Evolutionary conservation across 2,329 filamentous ascomycete species (phyloP), one percentile per base, ranked within the genome.

Genomic region (Aspergillus costaricaensis): DNA sequence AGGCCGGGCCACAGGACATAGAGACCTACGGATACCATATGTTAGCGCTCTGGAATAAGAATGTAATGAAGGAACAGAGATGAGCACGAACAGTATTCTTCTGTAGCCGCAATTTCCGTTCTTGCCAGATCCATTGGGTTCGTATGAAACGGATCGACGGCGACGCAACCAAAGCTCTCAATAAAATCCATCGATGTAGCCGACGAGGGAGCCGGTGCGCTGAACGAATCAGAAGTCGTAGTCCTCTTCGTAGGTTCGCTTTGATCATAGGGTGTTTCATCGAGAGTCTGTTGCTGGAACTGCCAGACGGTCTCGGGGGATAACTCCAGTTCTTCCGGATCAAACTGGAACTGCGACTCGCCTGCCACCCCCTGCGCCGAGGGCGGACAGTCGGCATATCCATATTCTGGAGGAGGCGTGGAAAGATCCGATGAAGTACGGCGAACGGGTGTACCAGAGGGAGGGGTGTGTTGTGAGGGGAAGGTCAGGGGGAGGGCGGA

Each of bases 1-100:
- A 74, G 65, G 1, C 66, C 65, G 0, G 72, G 72, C 72, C 72
- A 75, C 5, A 75, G 43, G 3, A 70, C 62, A 9, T 57, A 39
- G n/a, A 72, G 48, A 55, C 65, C 70, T 72, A 21, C 6, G 49
- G 6, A 8, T 9, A 17, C n/a, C 4, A 5, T 15, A 30, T 6
- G 44, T 60, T 48, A 62, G 55, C 48, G 4, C 36, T n/a, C 23
- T n/a, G 27, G 1, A 27, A 25, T n/a, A 4, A 21, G 17, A 23
- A 23, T 7, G 1, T n/a, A 36, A 7, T 9, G 15, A 38, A 15
- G 23, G 19, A 38, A 17, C 1, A 32, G 12, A 36, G 2, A 36
- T 36, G 12, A 2, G 32, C 21, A 72, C 69, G 32, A 48, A 73
- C 71, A 69, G 47, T 73, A 73, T n/a, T 51, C 55, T 60, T 72